These are phyloP conservation scores for Citrus cavaleriei DNA, from an alignment of 345 rosid species.

Conservation along the genomic window DNA sequence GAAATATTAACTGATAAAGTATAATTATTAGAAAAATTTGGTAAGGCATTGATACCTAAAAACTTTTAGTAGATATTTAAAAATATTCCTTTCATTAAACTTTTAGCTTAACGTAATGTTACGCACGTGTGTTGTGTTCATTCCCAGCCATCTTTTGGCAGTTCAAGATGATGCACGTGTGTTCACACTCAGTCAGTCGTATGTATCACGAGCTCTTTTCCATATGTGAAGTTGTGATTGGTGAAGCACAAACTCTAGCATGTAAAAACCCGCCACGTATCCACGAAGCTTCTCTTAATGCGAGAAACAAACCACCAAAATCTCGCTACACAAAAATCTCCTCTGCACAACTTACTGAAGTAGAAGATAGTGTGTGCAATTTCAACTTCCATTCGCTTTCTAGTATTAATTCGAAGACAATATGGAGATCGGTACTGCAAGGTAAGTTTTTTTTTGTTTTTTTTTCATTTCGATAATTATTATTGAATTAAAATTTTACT, in stretches of 20 bases:
- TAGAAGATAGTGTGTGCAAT: neutral
- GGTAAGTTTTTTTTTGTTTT: constrained; percentile 22
- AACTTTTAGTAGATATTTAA: no score
- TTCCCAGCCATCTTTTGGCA: neutral
- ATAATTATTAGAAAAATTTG: no score
- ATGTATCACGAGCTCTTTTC: neutral
- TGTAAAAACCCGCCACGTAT: neutral
- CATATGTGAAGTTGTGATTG: neutral
- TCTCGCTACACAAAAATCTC: neutral
- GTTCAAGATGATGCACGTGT: neutral
- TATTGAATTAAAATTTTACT: neutral
- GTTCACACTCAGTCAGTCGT: neutral
- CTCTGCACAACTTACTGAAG: neutral
- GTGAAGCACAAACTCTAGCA: neutral
- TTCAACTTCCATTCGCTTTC: neutral
- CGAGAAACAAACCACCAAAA: no score
- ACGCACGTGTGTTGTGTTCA: neutral
- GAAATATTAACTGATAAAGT: no score
- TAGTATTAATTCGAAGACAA: neutral
- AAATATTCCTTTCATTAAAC: no score
- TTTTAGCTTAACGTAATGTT: neutral
- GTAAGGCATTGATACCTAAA: no score
- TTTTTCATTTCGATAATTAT: neutral
- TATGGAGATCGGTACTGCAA: constrained; percentile 41
- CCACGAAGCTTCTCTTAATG: no score